Conservation (phyloP, 176 grass and related monocot genomes). For the Juncus inflexus region DNA sequence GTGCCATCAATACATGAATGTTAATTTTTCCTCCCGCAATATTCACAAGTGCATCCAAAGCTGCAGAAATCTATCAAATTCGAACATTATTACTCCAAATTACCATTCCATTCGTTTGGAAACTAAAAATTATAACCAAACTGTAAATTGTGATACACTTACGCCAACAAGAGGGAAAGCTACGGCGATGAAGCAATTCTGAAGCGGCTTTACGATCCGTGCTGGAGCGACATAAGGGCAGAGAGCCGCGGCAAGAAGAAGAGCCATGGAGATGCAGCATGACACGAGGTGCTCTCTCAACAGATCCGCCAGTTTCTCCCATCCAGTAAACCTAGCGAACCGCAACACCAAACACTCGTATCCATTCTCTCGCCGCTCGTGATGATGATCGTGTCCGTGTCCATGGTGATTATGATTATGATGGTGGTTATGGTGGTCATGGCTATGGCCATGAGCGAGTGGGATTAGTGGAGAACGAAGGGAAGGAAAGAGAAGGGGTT, state of each 20-base stretch:
- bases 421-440: constrained; percentile 13
- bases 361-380: constrained; percentile 15
- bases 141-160: constrained; percentile 9
- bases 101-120: neutral
- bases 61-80: constrained; percentile 66
- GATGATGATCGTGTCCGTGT: constrained; percentile 15
- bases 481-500: neutral
- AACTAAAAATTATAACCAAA: neutral
- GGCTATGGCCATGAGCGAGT: constrained; percentile 39
- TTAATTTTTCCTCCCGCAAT: constrained; percentile 89
- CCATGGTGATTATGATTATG: neutral
- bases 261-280: constrained; percentile 82
- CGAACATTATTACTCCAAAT: neutral
- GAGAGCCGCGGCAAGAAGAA: constrained; percentile 66
- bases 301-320: constrained; percentile 60
- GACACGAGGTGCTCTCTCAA: constrained; percentile 75
- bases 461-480: constrained; percentile 2
- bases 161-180: constrained; percentile 98
- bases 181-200: constrained; percentile 53
- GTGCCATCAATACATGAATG: constrained; percentile 97
- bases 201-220: constrained; percentile 31
- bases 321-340: constrained; percentile 67
- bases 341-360: constrained; percentile 49
- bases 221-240: constrained; percentile 47
- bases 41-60: constrained; percentile 88